Evolutionary conservation across 1,284 basidiomycete species (phyloP).

Genomic region (Laetiporus sulphureus): DNA sequence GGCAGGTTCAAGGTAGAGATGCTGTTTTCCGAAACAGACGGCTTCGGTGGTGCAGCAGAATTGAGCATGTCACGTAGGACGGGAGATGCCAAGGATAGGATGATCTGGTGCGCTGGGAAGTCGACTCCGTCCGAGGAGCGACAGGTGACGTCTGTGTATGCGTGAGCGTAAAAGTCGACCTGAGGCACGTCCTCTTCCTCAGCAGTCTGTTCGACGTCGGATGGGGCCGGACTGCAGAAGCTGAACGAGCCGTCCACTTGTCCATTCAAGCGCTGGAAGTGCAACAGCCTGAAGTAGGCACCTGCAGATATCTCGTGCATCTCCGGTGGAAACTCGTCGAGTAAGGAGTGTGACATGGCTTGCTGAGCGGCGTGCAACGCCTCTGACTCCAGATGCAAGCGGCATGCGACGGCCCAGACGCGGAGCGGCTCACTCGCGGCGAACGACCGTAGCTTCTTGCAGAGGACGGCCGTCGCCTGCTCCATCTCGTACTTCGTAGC

Average conservation of each 20-base stretch:
- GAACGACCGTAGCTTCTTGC: slow-evolving; percentile 2
- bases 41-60: not conserved
- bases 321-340: slow-evolving; percentile 6
- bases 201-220: not conserved
- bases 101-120: slow-evolving; percentile 37
- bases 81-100: slow-evolving; percentile 37
- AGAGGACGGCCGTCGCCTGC: slow-evolving; percentile 5
- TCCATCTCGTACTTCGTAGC: slow-evolving; percentile 18
- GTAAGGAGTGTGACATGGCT: not conserved
- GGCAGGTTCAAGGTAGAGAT: slow-evolving; percentile 8
- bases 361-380: slow-evolving; percentile 7
- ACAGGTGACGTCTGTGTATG: slow-evolving; percentile 31
- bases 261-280: slow-evolving; percentile 8
- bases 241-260: slow-evolving; percentile 4
- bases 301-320: slow-evolving; percentile 11
- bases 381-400: slow-evolving; percentile 7
- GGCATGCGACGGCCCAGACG: slow-evolving; percentile 11
- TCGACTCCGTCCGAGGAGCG: slow-evolving; percentile 40
- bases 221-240: slow-evolving; percentile 1
- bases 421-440: slow-evolving; percentile 1
- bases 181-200: not conserved
- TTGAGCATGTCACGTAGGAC: slow-evolving; percentile 35
- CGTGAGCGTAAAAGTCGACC: not conserved
- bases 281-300: slow-evolving; percentile 12
- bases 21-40: not conserved